Conservation (phyloP, 176 grass and related monocot species). For the Paspalum vaginatum region DNA sequence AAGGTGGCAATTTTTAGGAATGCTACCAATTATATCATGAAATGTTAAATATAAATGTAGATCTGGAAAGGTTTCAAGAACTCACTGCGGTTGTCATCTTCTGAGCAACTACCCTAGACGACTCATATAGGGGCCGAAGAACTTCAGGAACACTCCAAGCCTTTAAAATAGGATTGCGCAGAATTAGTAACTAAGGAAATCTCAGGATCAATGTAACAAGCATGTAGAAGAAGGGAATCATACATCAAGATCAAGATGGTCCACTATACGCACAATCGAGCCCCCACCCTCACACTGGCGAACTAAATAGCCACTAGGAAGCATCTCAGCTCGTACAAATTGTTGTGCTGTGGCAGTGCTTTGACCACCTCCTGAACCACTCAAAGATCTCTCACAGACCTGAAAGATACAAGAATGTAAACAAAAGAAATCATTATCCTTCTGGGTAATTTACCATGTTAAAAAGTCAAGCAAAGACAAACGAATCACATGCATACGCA, state of each 20-base stretch:
- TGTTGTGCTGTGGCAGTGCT: slow-evolving; percentile 68
- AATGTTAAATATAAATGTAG: slow-evolving; percentile 5
- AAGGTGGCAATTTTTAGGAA: slow-evolving; percentile 3
- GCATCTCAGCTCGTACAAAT: slow-evolving; percentile 97
- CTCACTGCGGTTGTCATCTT: slow-evolving; percentile 96
- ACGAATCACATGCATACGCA: slow-evolving; percentile 42
- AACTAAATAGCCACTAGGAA: slow-evolving; percentile 94
- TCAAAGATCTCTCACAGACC: slow-evolving; percentile 97
- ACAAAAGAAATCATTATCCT: slow-evolving; percentile 23
- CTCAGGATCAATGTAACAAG: slow-evolving; percentile 8
- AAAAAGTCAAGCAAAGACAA: slow-evolving; percentile 17
- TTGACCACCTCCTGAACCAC: slow-evolving; percentile 79
- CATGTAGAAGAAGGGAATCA: slow-evolving; percentile 27
- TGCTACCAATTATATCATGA: not conserved
- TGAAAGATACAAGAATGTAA: slow-evolving; percentile 39
- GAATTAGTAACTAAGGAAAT: slow-evolving; percentile 26
- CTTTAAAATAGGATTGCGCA: slow-evolving; percentile 46
- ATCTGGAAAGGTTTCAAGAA: slow-evolving; percentile 31
- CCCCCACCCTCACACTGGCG: slow-evolving; percentile 86
- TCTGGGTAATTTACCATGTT: not conserved
- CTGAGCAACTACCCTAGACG: slow-evolving; percentile 89
- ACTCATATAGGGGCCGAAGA: slow-evolving; percentile 87
- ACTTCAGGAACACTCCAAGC: slow-evolving; percentile 98
- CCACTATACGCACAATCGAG: slow-evolving; percentile 96
- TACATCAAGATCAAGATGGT: slow-evolving; percentile 96